Base-by-base conservation (phyloP, 768 basidiomycete species). In the Hortiboletus flavorubellus region DNA sequence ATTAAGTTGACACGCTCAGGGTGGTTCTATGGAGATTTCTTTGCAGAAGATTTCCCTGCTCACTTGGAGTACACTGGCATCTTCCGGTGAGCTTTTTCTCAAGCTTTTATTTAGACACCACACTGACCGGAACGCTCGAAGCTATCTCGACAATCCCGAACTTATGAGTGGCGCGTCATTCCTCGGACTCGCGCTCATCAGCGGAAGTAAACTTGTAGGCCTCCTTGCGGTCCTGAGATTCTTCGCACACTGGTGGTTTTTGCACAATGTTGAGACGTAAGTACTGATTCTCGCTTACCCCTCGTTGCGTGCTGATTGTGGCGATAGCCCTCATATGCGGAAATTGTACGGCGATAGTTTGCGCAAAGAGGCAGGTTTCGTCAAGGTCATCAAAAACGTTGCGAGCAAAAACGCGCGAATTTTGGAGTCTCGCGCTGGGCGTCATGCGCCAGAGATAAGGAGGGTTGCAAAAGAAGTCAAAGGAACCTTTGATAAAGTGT, bases 1-100 rank as follows among this genome's bases (percentile, higher is more conserved):
- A 8, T 45, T 8, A 21, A 66, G 45, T 45, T 11, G 14, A 31
- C 10, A 34, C 39, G 21, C 14, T 14, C 54, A 93, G 92, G 97
- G 26, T 99, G 97, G 97, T 95, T 98, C 74, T 99, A 97, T 62
- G 94, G 93, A 23, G 93, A 96, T 72, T 96, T 96, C 75, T 95
- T 95, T 78, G 88, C 95, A 74, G 92, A 96, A 64, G 89, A 93
- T 59, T 95, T 91, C 70, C 93, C 96, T 4, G 75, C 89, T 0
- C 84, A 91, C 56, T 76, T 98, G 9, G 93, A 95, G 55, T 98
- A 98, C 69, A 95, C 93, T 49, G 97, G 97, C 33, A 98, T 99
- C 61, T 99, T 96, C 73, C 85, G 96, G 85, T 93, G 64, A 47
- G 75, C 63, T 39, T 35, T 48, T 51, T 37, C 46, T 38, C 35